Evolutionary conservation across 768 basidiomycete species (phyloP).

Genomic region (Vararia minispora): DNA sequence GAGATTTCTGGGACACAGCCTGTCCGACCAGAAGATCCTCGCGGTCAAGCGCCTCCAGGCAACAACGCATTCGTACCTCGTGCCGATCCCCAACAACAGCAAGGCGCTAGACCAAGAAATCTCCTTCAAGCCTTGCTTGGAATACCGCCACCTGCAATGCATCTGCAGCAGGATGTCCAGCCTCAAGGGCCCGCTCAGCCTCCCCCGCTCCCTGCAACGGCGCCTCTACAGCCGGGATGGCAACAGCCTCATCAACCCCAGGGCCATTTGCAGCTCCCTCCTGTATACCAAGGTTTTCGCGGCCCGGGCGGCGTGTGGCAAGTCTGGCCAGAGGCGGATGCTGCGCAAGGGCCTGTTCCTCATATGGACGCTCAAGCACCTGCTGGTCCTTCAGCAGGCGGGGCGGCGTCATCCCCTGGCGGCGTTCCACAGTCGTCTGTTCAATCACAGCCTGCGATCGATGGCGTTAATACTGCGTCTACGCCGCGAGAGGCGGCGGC

Average conservation of each 20-base stretch:
- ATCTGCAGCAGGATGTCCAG: conserved; percentile 12
- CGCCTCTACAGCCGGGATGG: conserved; percentile 12
- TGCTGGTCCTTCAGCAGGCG: not conserved
- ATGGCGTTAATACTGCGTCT: conserved; percentile 12
- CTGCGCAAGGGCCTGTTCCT: conserved; percentile 6
- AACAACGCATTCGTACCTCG: conserved; percentile 22
- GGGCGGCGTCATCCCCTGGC: not conserved
- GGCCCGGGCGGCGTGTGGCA: conserved; percentile 11
- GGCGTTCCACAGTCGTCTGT: not conserved
- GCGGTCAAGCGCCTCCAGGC: conserved; percentile 13
- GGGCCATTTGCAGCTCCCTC: conserved; percentile 10
- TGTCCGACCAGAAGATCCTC: conserved; percentile 8
- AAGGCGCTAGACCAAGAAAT: conserved; percentile 19
- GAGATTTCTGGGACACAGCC: conserved; percentile 3
- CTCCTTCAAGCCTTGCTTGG: conserved; percentile 11
- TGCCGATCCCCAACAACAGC: conserved; percentile 26
- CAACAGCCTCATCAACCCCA: conserved; percentile 11
- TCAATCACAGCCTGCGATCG: conserved; percentile 2
- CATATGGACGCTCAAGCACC: conserved; percentile 2
- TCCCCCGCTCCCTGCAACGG: conserved; percentile 11
- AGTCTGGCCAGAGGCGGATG: conserved; percentile 8
- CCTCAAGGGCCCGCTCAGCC: conserved; percentile 13
- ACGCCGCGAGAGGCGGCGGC: conserved; percentile 48
- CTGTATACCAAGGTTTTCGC: conserved; percentile 12
- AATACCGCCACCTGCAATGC: not conserved